Conservation (phyloP, 1,139 yeast genomes). For the Yamadazyma taylorii region DNA sequence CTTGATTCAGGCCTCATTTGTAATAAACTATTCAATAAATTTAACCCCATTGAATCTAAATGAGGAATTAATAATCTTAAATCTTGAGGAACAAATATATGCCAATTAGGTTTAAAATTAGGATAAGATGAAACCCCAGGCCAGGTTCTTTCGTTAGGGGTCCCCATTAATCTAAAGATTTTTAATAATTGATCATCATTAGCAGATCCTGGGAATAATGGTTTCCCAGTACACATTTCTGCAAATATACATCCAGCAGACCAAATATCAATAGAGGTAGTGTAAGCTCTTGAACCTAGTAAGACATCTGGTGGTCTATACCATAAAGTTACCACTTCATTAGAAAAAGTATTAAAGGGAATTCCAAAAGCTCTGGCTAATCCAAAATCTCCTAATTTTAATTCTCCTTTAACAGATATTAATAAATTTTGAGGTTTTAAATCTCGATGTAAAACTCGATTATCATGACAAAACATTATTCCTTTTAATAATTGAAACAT, state of each 20-base stretch:
- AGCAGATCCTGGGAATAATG: conserved; percentile 92
- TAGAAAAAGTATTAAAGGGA: conserved; percentile 95
- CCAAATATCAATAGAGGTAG: conserved; percentile 98
- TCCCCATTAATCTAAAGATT: conserved; percentile 92
- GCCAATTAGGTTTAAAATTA: conserved; percentile 80
- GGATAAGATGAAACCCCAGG: conserved; percentile 88
- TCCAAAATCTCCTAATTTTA: conserved; percentile 96
- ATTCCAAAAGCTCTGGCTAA: conserved; percentile 97
- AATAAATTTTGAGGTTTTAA: conserved; percentile 92
- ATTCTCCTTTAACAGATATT: conserved; percentile 83
- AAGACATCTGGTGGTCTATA: conserved; percentile 97
- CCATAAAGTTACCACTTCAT: conserved; percentile 98
- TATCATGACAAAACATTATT: conserved; percentile 91
- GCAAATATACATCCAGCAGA: conserved; percentile 98
- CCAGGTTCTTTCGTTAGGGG: conserved; percentile 96
- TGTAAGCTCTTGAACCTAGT: conserved; percentile 90
- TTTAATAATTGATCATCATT: conserved; percentile 91
- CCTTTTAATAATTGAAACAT: conserved; percentile 93
- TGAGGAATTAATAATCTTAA: conserved; percentile 72
- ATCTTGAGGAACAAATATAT: conserved; percentile 79
- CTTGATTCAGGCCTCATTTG: conserved; percentile 93
- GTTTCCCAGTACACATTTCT: conserved; percentile 98
- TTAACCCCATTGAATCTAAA: conserved; percentile 79
- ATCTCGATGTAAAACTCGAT: conserved; percentile 91
- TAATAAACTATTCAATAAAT: conserved; percentile 70